Evolutionary conservation across 1,284 basidiomycete species (phyloP), one percentile per base, ranked within the genome.

Genomic region (Calocybe gambosa): DNA sequence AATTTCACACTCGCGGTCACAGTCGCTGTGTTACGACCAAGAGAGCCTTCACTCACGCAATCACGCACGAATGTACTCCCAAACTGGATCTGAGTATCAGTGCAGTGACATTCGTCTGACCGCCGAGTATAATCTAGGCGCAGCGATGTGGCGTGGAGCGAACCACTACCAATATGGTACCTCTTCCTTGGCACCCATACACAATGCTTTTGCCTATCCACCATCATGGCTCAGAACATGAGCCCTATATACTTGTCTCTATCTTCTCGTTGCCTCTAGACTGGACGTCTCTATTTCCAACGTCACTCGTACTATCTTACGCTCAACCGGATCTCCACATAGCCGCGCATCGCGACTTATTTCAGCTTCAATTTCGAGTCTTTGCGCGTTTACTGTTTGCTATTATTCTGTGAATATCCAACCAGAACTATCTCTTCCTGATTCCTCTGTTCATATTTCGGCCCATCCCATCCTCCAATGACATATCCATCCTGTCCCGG

Each of bases 401-500:
- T 43, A 35, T 49, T 47, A 41, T 43, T 50, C 57, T 64, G 63
- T 64, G 60, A 66, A 63, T 64, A 64, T 59, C 54, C 54, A 49
- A 47, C 55, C 46, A 51, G 29, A 44, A 46, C 48, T 37, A 38
- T 50, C 38, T 55, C 43, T 53, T 55, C 47, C 52, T 29, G 54
- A 51, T 34, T 53, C 51, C 50, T 41, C 51, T 55, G 47, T 54
- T 51, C 50, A 55, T 57, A 55, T 52, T 49, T 51, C 42, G 57
- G 52, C 50, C 50, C 43, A 62, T 62, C 64, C 63, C 63, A 63
- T 53, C 55, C 60, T 66, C 58, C 64, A 61, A 70, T 67, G 77
- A 78, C 77, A 75, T 80, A 78, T 80, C 73, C 77, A 77, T 78
- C 75, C 76, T 70, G 77, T 80, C 75, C 65, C 54, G 56, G 58